Conservation (phyloP, 495 filamentous ascomycete species). For the Lasiosphaeria ovina region DNA sequence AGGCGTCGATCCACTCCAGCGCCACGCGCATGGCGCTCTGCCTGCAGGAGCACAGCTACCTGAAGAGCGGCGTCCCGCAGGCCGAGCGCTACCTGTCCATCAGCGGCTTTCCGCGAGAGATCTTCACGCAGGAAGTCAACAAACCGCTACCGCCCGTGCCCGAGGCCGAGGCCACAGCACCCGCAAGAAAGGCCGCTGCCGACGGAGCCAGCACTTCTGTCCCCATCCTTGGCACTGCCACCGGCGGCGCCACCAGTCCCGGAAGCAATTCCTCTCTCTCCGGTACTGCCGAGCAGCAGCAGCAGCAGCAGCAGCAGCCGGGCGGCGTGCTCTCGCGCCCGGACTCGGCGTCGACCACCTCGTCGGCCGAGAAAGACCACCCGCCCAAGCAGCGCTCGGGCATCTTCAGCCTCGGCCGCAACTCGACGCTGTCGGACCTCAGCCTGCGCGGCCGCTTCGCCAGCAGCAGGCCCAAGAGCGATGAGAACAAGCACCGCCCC, state of each 20-base stretch:
- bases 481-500: neutral
- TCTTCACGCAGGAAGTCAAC: constrained; percentile 8
- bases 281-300: too few species aligned
- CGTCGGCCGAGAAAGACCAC: neutral
- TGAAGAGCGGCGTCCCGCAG: constrained; percentile 18
- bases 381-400: neutral
- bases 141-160: constrained; percentile 1
- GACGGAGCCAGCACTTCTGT: too few species aligned
- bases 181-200: neutral
- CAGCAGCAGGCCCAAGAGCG: neutral
- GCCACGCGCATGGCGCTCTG: constrained; percentile 30
- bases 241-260: too few species aligned
- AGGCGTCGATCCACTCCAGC: constrained; percentile 21
- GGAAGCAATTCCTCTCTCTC: too few species aligned
- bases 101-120: constrained; percentile 36
- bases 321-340: neutral
- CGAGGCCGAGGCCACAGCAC: neutral
- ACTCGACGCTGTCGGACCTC: neutral
- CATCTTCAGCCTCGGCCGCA: neutral
- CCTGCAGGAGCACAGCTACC: constrained; percentile 25
- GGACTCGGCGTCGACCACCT: neutral
- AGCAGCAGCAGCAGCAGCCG: too few species aligned
- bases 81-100: constrained; percentile 24
- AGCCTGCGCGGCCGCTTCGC: neutral
- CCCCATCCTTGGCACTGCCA: too few species aligned